Conservation (phyloP, 768 basidiomycete species). For the Daedaleopsis sinensis region DNA sequence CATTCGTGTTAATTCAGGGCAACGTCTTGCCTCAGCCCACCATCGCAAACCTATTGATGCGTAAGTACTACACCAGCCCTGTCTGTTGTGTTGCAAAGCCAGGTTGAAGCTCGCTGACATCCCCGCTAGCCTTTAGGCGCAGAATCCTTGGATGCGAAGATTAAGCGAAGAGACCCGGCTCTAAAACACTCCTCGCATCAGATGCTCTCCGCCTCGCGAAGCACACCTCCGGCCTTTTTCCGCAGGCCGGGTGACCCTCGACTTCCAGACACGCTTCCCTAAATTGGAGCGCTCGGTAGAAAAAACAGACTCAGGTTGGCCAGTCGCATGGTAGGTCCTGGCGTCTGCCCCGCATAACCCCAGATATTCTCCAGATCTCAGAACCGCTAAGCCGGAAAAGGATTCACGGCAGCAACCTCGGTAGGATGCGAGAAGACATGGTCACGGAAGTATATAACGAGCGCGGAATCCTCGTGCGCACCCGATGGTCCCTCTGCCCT, state of each 20-base stretch:
- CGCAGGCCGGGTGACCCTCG: background rate
- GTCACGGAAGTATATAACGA: conserved; percentile 18
- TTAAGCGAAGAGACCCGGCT: background rate
- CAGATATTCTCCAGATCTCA: conserved; percentile 23
- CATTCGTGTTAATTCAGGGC: too few relatives aligned
- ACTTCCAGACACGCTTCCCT: background rate
- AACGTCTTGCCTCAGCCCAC: too few relatives aligned
- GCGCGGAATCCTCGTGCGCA: background rate
- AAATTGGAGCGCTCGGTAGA: background rate
- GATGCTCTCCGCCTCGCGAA: background rate
- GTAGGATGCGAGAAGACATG: background rate
- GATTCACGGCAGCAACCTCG: background rate
- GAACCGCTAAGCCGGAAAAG: conserved; percentile 10
- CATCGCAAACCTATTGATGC: too few relatives aligned
- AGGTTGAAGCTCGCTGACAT: too few relatives aligned
- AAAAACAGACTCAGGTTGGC: background rate
- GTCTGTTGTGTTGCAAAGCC: too few relatives aligned
- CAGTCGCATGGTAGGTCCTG: conserved; percentile 1
- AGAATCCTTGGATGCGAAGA: background rate
- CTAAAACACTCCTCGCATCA: background rate
- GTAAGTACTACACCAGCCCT: too few relatives aligned
- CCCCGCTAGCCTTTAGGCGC: too few relatives aligned
- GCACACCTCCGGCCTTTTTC: background rate
- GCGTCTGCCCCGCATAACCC: conserved; percentile 27
- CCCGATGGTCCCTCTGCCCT: conserved; percentile 2